Evolutionary conservation across 2,329 filamentous ascomycete genomes (phyloP).

Genomic region (Diaporthe sp.): DNA sequence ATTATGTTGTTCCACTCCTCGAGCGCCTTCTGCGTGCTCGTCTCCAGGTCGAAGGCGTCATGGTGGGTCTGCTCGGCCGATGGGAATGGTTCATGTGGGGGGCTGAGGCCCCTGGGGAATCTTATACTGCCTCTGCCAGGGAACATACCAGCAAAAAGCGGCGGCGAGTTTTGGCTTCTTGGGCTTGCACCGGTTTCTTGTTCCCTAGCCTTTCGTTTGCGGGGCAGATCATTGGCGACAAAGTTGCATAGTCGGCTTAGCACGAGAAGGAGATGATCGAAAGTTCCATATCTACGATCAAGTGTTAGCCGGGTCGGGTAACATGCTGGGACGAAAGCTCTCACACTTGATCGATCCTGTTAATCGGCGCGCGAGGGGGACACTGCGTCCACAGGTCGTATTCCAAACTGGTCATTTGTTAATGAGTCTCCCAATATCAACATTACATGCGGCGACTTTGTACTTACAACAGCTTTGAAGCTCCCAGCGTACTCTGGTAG

Average conservation of each 20-base stretch:
- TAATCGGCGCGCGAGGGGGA: conserved; percentile 85
- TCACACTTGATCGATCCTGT: conserved; percentile 79
- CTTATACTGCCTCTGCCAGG: conserved; percentile 64
- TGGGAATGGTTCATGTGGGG: conserved; percentile 58
- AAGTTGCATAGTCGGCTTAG: conserved; percentile 86
- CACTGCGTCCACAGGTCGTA: conserved; percentile 88
- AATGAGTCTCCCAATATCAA: conserved; percentile 40
- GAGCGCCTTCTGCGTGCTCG: conserved; percentile 76
- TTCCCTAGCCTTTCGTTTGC: conserved; percentile 80
- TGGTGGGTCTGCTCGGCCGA: conserved; percentile 47
- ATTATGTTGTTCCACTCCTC: conserved; percentile 84
- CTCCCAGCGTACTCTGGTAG: conserved; percentile 90
- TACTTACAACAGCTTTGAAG: conserved; percentile 85
- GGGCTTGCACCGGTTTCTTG: conserved; percentile 65
- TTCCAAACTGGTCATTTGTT: conserved; percentile 71
- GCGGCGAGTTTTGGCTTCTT: conserved; percentile 50
- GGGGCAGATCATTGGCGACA: conserved; percentile 78
- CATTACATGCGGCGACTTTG: not conserved
- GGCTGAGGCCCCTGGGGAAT: conserved; percentile 67
- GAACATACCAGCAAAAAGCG: conserved; percentile 68
- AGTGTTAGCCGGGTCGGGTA: conserved; percentile 42
- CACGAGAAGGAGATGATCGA: conserved; percentile 87
- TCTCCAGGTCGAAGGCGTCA: conserved; percentile 71
- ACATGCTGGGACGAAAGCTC: conserved; percentile 43
- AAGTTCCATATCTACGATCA: conserved; percentile 79